A percentile compares a stretch with the other conserved stretches of the same genome.
Conservation (phyloP, 371 early-diverging fungal species). For the Mucor ambiguus region DNA sequence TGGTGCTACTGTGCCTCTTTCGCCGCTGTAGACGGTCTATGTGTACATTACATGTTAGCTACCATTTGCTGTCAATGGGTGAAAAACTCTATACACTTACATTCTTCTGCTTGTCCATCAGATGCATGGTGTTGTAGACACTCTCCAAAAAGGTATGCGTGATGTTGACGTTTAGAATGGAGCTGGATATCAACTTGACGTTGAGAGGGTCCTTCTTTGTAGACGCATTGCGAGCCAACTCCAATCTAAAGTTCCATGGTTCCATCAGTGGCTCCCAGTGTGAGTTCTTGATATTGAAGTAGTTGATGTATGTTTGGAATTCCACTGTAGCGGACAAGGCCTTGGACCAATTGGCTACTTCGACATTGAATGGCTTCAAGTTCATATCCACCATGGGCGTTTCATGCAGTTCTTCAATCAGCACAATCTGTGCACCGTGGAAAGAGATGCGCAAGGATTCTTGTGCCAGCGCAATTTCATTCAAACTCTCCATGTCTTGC, state of each 20-base stretch:
- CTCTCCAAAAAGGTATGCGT: constrained; percentile 90
- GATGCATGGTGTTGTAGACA: constrained; percentile 63
- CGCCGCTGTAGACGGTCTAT: constrained; percentile 39
- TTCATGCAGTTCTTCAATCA: constrained; percentile 92
- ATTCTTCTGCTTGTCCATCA: constrained; percentile 47
- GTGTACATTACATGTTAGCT: not conserved
- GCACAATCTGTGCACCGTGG: constrained; percentile 78
- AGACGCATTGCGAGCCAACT: constrained; percentile 35
- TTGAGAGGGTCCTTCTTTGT: constrained; percentile 28
- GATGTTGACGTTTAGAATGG: constrained; percentile 85
- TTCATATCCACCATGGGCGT: constrained; percentile 91
- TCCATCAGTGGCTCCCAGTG: constrained; percentile 98
- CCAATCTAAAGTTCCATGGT: constrained; percentile 78
- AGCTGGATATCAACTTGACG: constrained; percentile 73
- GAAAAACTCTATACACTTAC: constrained; percentile 1
- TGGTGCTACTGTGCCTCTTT: constrained; percentile 64
- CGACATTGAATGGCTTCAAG: constrained; percentile 76
- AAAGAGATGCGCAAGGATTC: constrained; percentile 60
- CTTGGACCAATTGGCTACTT: constrained; percentile 88
- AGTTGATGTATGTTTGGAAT: constrained; percentile 79
- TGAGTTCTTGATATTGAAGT: constrained; percentile 94
- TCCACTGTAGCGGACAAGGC: constrained; percentile 73
- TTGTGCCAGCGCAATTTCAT: constrained; percentile 22
- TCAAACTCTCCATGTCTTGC: constrained; percentile 9
- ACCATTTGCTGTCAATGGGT: not conserved